phyloP scores from a whole-genome alignment of 441 rosid species.

The Erodium moschatum region DNA sequence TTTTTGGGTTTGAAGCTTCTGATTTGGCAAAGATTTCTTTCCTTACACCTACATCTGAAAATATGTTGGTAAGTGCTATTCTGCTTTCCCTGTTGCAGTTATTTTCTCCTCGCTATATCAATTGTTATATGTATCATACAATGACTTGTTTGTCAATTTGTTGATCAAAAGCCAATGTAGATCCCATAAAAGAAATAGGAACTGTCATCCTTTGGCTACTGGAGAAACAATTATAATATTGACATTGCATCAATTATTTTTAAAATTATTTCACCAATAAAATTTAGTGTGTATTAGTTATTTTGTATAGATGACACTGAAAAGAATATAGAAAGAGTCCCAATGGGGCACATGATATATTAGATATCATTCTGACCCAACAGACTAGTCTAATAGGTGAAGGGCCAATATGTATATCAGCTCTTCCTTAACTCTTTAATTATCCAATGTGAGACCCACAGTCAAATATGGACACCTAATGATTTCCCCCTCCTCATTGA shows the following conservation, averaged over 20 bases:
- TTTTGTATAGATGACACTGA: no score
- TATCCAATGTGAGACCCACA: no score
- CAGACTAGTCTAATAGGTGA: no score
- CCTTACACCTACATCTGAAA: constrained; percentile 76
- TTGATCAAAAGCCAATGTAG: not conserved
- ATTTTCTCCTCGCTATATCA: not conserved
- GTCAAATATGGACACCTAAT: no score
- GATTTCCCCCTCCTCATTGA: no score
- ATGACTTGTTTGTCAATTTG: not conserved
- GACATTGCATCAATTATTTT: not conserved
- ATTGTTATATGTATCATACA: no score
- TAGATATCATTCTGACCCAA: no score
- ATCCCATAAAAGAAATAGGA: not conserved
- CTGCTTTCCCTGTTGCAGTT: not conserved
- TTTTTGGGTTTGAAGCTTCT: constrained; percentile 46
- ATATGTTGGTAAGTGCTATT: constrained; percentile 58
- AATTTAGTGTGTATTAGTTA: not conserved
- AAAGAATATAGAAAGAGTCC: no score
- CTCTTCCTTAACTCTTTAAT: no score
- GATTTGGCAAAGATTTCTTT: constrained; percentile 60
- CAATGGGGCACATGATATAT: no score
- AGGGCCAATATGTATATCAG: no score
- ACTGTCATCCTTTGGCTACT: not conserved
- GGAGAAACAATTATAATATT: not conserved
- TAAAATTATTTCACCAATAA: no score